Base-by-base conservation (phyloP, 805 yeast genomes). In the Candida morakotiae region DNA sequence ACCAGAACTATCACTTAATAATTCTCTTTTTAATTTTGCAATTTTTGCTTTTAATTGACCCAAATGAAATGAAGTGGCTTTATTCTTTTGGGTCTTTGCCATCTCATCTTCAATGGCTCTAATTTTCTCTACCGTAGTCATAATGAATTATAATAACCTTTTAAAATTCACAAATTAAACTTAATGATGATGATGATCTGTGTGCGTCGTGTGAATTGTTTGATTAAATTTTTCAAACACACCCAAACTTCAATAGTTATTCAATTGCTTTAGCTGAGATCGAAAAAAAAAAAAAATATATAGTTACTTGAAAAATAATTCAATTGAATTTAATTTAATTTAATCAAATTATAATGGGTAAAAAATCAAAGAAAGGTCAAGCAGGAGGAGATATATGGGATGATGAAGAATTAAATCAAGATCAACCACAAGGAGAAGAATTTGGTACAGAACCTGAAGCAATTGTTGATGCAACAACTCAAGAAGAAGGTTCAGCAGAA, bases 41-140 rank as follows among this genome's bases (percentile, higher is more conserved):
- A 93, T 69, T 56, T 93, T 93, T 38, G 98, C 98, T 64, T 94
- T 93, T 47, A 93, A 72, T 68, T 88, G 96, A 56, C 99, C 98
- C 73, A 93, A 69, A 72, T 93, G 99, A 69, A 85, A 91, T 48
- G 93, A 87, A 3, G 99, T 93, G 57, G 94, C 95, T 79, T 93
- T 93, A 69, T 93, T 93, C 69, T 91, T 93, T 60, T 93, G 99
- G 55, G 99, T 93, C 54, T 75, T 75, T 68, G 97, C 89, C 98
- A 91, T 91, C 73, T 91, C 98, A 66, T 84, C 93, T 65, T 91
- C 97, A 71, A 89, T 85, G 67, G 83, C 81, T 68, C 84, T 81
- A 56, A 84, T 83, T 59, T 83, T 75, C 47, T 69, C 74, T 21
- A 67, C 75, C 5, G 75, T 68, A 13, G 75, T 69, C 71, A 67